phyloP scores from a whole-genome alignment of 805 yeast genomes.

The Candida argentea region DNA sequence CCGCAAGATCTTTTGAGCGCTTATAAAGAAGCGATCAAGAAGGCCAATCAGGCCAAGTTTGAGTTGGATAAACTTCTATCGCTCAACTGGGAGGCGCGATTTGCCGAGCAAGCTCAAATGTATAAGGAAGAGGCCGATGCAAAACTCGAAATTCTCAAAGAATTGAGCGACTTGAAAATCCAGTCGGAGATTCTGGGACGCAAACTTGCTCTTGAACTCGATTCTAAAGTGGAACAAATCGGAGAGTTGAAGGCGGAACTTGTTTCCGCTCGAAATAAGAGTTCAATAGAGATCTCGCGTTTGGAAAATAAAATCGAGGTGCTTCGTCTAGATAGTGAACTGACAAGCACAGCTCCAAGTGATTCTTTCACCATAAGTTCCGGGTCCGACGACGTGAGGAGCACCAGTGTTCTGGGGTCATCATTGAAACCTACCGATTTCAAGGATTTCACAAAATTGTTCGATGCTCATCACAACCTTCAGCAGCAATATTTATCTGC shows the following conservation, averaged over 20 bases:
- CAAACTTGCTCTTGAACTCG: constrained; percentile 22
- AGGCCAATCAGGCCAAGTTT: constrained; percentile 7
- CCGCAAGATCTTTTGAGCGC: constrained; percentile 18
- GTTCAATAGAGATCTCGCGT: constrained; percentile 29
- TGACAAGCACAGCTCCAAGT: not conserved
- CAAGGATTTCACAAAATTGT: constrained; percentile 32
- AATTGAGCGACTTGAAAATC: constrained; percentile 20
- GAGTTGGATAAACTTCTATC: constrained; percentile 10
- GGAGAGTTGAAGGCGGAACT: constrained; percentile 19
- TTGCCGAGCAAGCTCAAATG: constrained; percentile 13
- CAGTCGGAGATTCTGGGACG: constrained; percentile 22
- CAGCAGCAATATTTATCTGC: constrained; percentile 68
- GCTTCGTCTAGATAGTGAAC: constrained; percentile 53
- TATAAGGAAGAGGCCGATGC: constrained; percentile 14
- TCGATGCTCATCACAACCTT: constrained; percentile 42
- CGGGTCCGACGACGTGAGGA: not conserved
- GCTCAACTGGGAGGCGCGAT: constrained; percentile 16
- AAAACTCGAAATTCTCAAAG: constrained; percentile 11
- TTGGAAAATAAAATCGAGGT: constrained; percentile 65
- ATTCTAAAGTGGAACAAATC: constrained; percentile 23
- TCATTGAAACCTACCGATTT: constrained; percentile 17
- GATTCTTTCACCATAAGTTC: not conserved
- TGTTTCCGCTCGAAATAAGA: constrained; percentile 24
- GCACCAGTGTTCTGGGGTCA: constrained; percentile 6
- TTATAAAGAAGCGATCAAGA: constrained; percentile 7